Conservation (phyloP, 75 land plant genomes). For the Ceratopteris richardii region DNA sequence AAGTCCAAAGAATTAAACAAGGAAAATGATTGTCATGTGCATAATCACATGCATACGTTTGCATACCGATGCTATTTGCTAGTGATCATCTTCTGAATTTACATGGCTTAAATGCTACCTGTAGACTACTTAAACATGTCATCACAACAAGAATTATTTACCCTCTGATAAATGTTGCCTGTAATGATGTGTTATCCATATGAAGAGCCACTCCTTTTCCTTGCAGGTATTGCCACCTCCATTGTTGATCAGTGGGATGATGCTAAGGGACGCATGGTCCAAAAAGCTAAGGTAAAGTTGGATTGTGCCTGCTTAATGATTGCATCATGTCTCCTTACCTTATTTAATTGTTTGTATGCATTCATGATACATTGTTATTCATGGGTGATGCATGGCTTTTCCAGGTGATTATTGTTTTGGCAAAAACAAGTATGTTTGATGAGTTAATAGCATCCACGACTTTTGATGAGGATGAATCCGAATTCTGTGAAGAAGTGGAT, state of each 20-base stretch:
- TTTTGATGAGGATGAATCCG: slow-evolving; percentile 45
- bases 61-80: too few species aligned
- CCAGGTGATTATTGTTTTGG: slow-evolving; percentile 65
- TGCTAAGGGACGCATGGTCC: slow-evolving; percentile 52
- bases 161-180: too few species aligned
- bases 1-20: neutral
- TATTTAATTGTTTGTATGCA: neutral
- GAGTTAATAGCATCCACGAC: slow-evolving; percentile 61
- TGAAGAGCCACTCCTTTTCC: neutral
- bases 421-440: slow-evolving; percentile 67
- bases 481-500: slow-evolving; percentile 23
- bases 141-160: too few species aligned
- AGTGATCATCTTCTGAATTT: neutral
- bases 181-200: too few species aligned
- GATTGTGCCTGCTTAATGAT: too few species aligned
- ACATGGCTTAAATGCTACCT: too few species aligned
- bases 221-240: slow-evolving; percentile 59
- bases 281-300: slow-evolving; percentile 60
- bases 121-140: too few species aligned
- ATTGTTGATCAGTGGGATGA: slow-evolving; percentile 78
- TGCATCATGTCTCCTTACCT: neutral
- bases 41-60: too few species aligned
- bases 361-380: neutral
- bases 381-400: neutral
- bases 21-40: too few species aligned